Percentiles rank a stretch among this genome's conserved stretches.
These are phyloP conservation scores for Wickerhamiella parazyma DNA, from an alignment of 805 yeast genomes.

Conservation along the genomic window DNA sequence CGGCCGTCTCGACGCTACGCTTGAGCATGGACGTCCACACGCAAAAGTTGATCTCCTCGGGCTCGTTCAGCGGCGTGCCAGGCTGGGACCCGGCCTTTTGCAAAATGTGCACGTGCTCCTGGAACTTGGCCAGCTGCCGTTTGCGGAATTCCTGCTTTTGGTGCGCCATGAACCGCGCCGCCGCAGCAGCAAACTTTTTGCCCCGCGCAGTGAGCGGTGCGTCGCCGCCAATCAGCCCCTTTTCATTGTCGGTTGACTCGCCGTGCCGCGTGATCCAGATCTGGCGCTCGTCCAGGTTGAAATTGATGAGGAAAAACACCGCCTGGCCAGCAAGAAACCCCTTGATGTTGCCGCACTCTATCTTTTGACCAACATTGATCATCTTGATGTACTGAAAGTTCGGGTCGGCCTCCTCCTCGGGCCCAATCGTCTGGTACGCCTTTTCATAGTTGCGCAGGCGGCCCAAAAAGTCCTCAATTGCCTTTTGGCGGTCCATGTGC, in stretches of 20 bases:
- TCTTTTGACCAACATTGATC: constrained; percentile 92
- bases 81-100: constrained; percentile 24
- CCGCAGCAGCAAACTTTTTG: constrained; percentile 51
- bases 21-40: constrained; percentile 87
- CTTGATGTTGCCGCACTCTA: constrained; percentile 80
- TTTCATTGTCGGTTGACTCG: constrained; percentile 72
- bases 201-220: constrained; percentile 73
- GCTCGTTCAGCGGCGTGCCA: constrained; percentile 26
- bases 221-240: constrained; percentile 87
- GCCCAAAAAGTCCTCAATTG: constrained; percentile 68
- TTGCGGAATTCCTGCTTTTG: constrained; percentile 58
- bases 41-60: constrained; percentile 63
- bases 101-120: constrained; percentile 33
- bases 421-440: constrained; percentile 85
- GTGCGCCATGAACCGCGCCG: constrained; percentile 57
- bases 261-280: constrained; percentile 95
- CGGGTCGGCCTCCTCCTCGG: constrained; percentile 46
- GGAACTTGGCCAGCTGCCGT: constrained; percentile 42
- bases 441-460: constrained; percentile 71
- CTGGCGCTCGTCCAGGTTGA: constrained; percentile 77
- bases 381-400: constrained; percentile 79
- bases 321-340: constrained; percentile 87
- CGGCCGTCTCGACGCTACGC: constrained; percentile 67
- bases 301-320: constrained; percentile 74
- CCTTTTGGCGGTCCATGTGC: constrained; percentile 67